Percentiles rank a stretch among this genome's conserved stretches.
phyloP scores from a whole-genome alignment of 441 rosid genomes.

The Viola pubescens region DNA sequence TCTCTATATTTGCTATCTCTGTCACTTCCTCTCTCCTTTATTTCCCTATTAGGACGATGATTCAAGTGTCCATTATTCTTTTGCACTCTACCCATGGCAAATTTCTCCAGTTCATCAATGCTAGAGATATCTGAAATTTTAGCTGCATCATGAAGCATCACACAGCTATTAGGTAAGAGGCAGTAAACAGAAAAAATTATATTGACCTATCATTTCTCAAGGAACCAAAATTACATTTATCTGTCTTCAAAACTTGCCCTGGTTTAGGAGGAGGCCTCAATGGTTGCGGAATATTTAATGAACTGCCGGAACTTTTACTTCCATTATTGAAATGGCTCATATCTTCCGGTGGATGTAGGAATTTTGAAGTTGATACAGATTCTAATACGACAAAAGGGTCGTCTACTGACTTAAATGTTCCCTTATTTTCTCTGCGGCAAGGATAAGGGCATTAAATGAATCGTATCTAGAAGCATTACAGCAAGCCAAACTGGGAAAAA shows the following conservation, averaged over 20 bases:
- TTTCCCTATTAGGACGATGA: slow-evolving; percentile 24
- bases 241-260: slow-evolving; percentile 43
- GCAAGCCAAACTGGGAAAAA: slow-evolving; percentile 3
- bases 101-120: slow-evolving; percentile 69
- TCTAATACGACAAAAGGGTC: slow-evolving; percentile 71
- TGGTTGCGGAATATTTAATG: slow-evolving; percentile 29
- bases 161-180: slow-evolving; percentile 11
- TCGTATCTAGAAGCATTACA: slow-evolving; percentile 1
- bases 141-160: slow-evolving; percentile 34
- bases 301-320: slow-evolving; percentile 23
- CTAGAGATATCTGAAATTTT: slow-evolving; percentile 41
- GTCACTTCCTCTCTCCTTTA: not conserved
- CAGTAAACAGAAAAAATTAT: slow-evolving; percentile 10
- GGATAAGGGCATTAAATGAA: not conserved
- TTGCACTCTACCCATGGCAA: slow-evolving; percentile 46
- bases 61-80: slow-evolving; percentile 29
- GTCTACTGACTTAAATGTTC: slow-evolving; percentile 29
- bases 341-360: slow-evolving; percentile 50
- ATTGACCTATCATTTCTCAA: slow-evolving; percentile 10
- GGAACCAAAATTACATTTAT: slow-evolving; percentile 40
- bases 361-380: slow-evolving; percentile 31
- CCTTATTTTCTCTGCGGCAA: slow-evolving; percentile 21
- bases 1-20: too few relatives aligned
- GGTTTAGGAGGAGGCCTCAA: slow-evolving; percentile 73
- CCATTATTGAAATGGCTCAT: slow-evolving; percentile 34